A percentile compares a stretch with the other conserved stretches of the same genome.
Conservation (phyloP, 2,329 filamentous ascomycete genomes). For the Penicillium occitanis region DNA sequence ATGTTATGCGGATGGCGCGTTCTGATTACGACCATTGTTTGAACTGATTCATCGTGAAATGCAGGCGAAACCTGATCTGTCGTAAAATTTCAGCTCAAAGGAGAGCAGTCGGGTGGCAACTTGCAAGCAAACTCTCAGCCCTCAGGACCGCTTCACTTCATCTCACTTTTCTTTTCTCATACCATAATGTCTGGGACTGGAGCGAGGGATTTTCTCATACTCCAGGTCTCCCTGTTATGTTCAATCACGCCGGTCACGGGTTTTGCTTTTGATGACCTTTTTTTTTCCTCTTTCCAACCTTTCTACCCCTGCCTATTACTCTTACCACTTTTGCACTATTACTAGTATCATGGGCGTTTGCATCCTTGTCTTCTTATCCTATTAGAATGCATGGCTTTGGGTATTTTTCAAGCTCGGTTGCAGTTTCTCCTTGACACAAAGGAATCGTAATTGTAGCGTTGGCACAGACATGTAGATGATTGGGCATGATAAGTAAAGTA, state of each 20-base stretch:
- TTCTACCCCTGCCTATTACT: neutral
- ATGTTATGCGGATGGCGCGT: neutral
- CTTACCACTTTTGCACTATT: constrained; percentile 11
- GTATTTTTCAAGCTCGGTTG: constrained; percentile 7
- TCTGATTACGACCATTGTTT: neutral
- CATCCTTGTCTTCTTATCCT: constrained; percentile 11
- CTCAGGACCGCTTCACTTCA: neutral
- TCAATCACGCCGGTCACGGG: constrained; percentile 14
- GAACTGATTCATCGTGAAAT: neutral
- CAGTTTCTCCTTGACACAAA: neutral
- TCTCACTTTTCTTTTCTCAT: neutral
- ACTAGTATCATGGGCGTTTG: constrained; percentile 17
- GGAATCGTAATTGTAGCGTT: neutral
- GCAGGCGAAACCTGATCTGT: neutral
- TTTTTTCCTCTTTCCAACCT: neutral
- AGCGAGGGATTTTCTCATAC: neutral
- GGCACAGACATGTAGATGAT: neutral
- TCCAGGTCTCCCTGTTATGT: constrained; percentile 13
- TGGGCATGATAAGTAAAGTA: neutral
- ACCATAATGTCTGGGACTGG: neutral
- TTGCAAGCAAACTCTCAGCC: neutral
- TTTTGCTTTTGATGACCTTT: constrained; percentile 1
- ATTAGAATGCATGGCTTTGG: constrained; percentile 20
- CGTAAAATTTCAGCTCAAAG: neutral
- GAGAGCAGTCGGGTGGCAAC: neutral